phyloP scores from a whole-genome alignment of 164 flowering plant species.

The Tetrastigma voinierianum region DNA sequence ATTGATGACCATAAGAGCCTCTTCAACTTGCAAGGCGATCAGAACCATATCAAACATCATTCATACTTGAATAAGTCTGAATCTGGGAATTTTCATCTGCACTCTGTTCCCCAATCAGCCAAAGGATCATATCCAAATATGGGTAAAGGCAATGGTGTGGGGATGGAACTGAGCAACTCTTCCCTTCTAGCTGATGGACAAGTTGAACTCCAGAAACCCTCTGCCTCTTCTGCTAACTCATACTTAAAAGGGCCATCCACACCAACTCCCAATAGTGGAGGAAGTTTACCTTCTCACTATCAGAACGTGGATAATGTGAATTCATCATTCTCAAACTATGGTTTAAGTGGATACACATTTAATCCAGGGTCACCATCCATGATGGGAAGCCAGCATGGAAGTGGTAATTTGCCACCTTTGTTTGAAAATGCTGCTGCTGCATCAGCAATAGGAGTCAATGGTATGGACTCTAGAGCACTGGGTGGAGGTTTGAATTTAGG shows the following conservation, averaged over 20 bases:
- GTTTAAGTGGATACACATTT: conserved; percentile 44
- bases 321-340: conserved; percentile 49
- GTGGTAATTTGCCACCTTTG: conserved; percentile 51
- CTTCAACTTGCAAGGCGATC: conserved; percentile 47
- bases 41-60: conserved; percentile 38
- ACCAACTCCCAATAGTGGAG: conserved; percentile 30
- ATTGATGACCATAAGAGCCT: conserved; percentile 39
- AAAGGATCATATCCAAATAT: conserved; percentile 32
- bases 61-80: conserved; percentile 41
- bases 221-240: conserved; percentile 29
- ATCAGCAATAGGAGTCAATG: conserved; percentile 50
- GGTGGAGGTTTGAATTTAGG: conserved; percentile 56
- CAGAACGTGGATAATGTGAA: conserved; percentile 39
- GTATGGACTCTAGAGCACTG: conserved; percentile 51
- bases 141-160: conserved; percentile 35
- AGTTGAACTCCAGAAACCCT: conserved; percentile 30
- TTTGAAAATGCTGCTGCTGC: conserved; percentile 62
- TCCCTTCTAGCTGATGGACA: conserved; percentile 33
- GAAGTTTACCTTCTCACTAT: conserved; percentile 51
- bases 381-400: conserved; percentile 55
- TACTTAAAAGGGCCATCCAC: conserved; percentile 37
- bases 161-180: conserved; percentile 27
- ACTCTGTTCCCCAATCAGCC: conserved; percentile 29
- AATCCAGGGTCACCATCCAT: conserved; percentile 60
- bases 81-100: conserved; percentile 27